Percentiles rank a stretch among this genome's conserved stretches.
Conservation (phyloP, 1,284 basidiomycete genomes). For the Leccinum angustisporum region DNA sequence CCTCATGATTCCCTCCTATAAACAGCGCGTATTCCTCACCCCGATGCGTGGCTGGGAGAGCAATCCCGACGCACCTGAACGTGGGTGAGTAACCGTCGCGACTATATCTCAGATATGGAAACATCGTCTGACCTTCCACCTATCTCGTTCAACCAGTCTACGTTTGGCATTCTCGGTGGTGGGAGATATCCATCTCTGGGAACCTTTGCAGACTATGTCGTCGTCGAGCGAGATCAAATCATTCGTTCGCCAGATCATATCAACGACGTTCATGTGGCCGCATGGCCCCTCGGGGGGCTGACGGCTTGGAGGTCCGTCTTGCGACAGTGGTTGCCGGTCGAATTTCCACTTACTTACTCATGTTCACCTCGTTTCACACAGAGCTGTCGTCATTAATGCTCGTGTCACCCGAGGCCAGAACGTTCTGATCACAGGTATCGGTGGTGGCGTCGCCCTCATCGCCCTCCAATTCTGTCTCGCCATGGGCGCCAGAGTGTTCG, state of each 20-base stretch:
- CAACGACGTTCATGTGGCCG: constrained; percentile 65
- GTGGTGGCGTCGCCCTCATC: constrained; percentile 81
- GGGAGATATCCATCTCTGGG: constrained; percentile 54
- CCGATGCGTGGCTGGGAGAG: constrained; percentile 54
- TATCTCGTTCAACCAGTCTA: constrained; percentile 25
- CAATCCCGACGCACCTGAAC: constrained; percentile 59
- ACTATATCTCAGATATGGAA: neutral
- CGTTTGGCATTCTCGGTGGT: constrained; percentile 64
- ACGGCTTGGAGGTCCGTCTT: constrained; percentile 76
- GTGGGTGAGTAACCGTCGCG: constrained; percentile 16
- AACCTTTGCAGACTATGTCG: constrained; percentile 77
- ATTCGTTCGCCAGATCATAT: constrained; percentile 65
- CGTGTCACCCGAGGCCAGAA: constrained; percentile 64
- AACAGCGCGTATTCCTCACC: constrained; percentile 67
- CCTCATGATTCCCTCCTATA: constrained; percentile 54
- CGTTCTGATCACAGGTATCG: constrained; percentile 77
- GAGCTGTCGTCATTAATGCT: constrained; percentile 72
- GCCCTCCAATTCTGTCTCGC: constrained; percentile 79
- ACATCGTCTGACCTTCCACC: neutral
- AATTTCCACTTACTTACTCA: neutral
- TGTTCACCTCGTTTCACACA: constrained; percentile 27
- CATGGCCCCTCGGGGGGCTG: constrained; percentile 75
- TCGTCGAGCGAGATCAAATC: constrained; percentile 69
- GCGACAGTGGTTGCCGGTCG: neutral
- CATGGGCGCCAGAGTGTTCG: constrained; percentile 77